phyloP scores from a whole-genome alignment of 768 basidiomycete species.

The Amanita rubescens region DNA sequence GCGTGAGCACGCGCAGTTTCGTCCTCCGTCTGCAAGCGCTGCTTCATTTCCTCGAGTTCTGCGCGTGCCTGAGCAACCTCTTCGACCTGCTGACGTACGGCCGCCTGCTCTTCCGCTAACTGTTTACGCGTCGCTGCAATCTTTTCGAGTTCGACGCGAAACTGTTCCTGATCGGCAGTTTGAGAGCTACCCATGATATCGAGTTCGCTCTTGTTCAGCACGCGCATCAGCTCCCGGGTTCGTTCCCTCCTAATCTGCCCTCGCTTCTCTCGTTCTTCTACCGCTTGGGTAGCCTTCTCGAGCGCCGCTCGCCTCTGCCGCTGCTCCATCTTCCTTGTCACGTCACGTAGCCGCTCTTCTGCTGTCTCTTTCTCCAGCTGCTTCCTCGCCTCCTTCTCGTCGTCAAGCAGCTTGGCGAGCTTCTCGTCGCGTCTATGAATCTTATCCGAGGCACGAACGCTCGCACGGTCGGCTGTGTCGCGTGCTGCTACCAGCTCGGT shows the following conservation, averaged over 20 bases:
- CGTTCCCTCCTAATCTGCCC: slow-evolving; percentile 6
- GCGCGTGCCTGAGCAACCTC: slow-evolving; percentile 1
- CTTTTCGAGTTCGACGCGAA: slow-evolving; percentile 4
- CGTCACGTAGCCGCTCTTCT: background rate
- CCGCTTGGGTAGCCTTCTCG: background rate
- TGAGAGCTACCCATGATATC: slow-evolving; percentile 4
- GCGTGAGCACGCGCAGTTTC: background rate
- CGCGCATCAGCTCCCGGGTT: slow-evolving; percentile 3
- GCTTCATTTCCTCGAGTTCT: background rate
- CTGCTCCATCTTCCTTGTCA: slow-evolving; percentile 1
- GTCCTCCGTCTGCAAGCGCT: background rate
- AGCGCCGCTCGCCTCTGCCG: background rate
- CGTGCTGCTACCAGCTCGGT: background rate
- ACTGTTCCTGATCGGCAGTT: background rate
- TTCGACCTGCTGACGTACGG: background rate
- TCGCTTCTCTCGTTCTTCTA: background rate
- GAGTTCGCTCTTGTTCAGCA: slow-evolving; percentile 3
- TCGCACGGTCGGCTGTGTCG: slow-evolving; percentile 4
- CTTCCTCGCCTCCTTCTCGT: background rate
- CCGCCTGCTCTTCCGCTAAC: slow-evolving; percentile 1
- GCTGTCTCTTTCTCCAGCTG: slow-evolving; percentile 1
- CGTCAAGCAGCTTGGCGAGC: background rate
- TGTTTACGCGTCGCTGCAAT: background rate
- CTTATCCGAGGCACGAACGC: background rate
- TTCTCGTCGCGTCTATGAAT: background rate